Evolutionary conservation across 2,329 filamentous ascomycete species (phyloP), one percentile per base, ranked within the genome.

Genomic region (Fusarium hostae): DNA sequence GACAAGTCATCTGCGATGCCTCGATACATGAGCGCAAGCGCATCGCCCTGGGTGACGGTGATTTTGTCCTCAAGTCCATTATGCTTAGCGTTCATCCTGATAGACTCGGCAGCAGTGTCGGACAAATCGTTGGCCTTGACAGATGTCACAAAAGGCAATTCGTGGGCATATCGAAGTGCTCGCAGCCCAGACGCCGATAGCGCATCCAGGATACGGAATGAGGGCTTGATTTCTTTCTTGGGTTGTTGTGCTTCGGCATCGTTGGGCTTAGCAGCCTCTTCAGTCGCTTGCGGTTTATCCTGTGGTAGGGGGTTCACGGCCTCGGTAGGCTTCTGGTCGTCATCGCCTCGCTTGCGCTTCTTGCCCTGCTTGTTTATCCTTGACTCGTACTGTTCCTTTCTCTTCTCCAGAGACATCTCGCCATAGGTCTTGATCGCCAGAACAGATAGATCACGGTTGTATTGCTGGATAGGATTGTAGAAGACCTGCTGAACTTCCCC

Each of bases 391-490:
- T 77, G 82, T 67, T 82, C 82, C 32, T 81, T 81, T 64, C 82
- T 84, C 75, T 82, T 84, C 37, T 86, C 82, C 22, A 90, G 73
- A 39, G 74, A 78, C 35, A 94, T 90, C 74, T 96, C 90, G 2
- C 93, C 94, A 79, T 95, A 97, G 0, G 93, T 92, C 78, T 93
- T 94, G 80, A 99, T 97, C 2, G 94, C 94, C 18, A 99, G 87
- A 30, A 98, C 94, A 67, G 94, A 98, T 72, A 99, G 83, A 79
- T 99, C 96, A 50, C 97, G 92, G 82, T 99, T 99, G 86, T 98
- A 99, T 79, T 99, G 96, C 80, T 99, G 96, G 59, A 99, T 98
- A 0, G 96, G 95, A 76, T 99, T 99, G 87, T 99, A 99, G 79
- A 99, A 99, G 61, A 99, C 97, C 76, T 95, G 92, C 74, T 91